Conservation (phyloP, 257 asterid genomes). For the Solanum paucissectum region DNA sequence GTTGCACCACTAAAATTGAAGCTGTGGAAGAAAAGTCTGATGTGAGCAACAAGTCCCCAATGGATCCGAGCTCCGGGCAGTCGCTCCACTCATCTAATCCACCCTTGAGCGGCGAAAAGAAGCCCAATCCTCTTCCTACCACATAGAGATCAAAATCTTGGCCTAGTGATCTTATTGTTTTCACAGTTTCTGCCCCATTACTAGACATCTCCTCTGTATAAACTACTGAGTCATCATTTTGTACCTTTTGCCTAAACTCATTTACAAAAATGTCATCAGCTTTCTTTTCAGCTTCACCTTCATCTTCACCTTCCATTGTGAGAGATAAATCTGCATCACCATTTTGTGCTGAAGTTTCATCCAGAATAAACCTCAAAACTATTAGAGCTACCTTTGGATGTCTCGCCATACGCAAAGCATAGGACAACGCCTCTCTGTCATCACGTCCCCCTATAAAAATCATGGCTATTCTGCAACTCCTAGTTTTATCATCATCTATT, state of each 20-base stretch:
- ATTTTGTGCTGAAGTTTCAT: neutral
- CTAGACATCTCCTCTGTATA: constrained; percentile 8
- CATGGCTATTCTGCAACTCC: constrained; percentile 2
- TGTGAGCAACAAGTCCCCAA: constrained; percentile 17
- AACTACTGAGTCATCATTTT: neutral
- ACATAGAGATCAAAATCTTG: constrained; percentile 10
- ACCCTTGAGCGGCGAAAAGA: constrained; percentile 9
- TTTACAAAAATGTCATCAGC: neutral
- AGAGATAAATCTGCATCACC: neutral
- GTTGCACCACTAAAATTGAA: constrained; percentile 17
- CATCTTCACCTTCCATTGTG: constrained; percentile 1
- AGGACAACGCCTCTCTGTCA: constrained; percentile 17
- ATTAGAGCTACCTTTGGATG: constrained; percentile 2
- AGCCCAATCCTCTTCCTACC: constrained; percentile 13
- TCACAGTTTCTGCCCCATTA: constrained; percentile 15
- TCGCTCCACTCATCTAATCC: constrained; percentile 23
- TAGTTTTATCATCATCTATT: neutral
- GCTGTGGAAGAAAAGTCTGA: constrained; percentile 13
- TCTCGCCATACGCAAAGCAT: constrained; percentile 5
- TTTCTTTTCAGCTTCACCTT: constrained; percentile 1
- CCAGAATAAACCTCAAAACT: constrained; percentile 1
- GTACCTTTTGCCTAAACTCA: constrained; percentile 1
- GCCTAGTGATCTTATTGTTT: neutral
- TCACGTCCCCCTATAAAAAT: constrained; percentile 15
- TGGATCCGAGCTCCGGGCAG: constrained; percentile 15